Base-by-base conservation (phyloP, 768 basidiomycete species). In the Myochromella boudieri region DNA sequence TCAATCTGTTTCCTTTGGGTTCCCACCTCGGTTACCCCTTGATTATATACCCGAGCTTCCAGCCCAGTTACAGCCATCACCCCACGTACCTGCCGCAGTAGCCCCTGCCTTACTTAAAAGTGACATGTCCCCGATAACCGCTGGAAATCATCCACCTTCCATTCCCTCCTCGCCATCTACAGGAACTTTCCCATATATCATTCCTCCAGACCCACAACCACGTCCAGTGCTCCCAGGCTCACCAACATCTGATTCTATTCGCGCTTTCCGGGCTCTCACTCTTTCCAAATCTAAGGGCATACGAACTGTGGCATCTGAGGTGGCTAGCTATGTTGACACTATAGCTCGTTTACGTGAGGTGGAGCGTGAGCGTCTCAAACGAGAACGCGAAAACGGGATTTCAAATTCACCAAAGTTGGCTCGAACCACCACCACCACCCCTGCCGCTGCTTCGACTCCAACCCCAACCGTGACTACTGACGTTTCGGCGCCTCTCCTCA, bases 321-420 rank as follows among this genome's bases (percentile, higher is more conserved):
- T 87, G 14, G 79, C 81, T 24, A 70, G 70, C 1, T 91, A 87
- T 55, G 85, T 92, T 5, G 91, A 92, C 46, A 76, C 78, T 7
- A 77, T 91, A 4, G 83, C 82, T 3, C 80, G 79, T 52, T 91
- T 92, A 56, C 72, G 91, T 14, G 91, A 92, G 50, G 72, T 74
- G 46, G 90, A 93, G 61, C 73, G 87, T 5, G 88, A 91, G 54
- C 73, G 87, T 21, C 72, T 89, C 37, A 81, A 81, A 54, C 70
- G 76, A 37, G 87, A 86, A 61, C 69, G 84, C 15, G 84, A 88
- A 56, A 71, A 66, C 28, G 71, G 63, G 2, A 44, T 52, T 24
- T 51, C 60, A 21, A 56, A 62, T 20, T 71, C 72, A 1, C 72
- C 72, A 22, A 66, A 63, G 9, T 61, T 64, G 28, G 50, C 57